Evolutionary conservation across 2,329 filamentous ascomycete species (phyloP), one percentile per base, ranked within the genome.

Genomic region (Monilinia fructicola): DNA sequence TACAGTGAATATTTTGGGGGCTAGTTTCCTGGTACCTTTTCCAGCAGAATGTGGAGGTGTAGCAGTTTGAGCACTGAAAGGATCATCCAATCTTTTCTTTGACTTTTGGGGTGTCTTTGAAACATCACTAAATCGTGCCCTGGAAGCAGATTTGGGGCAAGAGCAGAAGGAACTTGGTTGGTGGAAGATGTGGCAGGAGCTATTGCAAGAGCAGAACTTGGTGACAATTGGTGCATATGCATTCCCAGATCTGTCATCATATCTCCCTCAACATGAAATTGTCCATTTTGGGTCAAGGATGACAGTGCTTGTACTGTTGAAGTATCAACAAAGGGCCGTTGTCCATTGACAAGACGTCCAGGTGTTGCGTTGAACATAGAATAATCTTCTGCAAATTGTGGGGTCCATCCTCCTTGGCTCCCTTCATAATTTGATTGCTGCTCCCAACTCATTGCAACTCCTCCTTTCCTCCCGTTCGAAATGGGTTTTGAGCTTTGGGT

Each of bases 301-400:
- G 68, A 69, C 16, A 69, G 58, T 2, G 71, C 67, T 53, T 69
- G 67, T 12, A 72, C 72, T 28, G 73, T 74, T 48, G 69, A 69
- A 31, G 68, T 67, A 35, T 75, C 73, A 48, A 68, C 67, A 70
- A 76, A 76, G 31, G 69, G 67, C 55, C 71, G 67, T 35, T 74
- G 73, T 23, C 69, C 71, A 61, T 65, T 65, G n/a, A 71, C 80
- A 65, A 87, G 78, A 73, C 86, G 85, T 58, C 84, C 85, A 21
- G 86, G 86, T 11, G 85, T 87, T n/a, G 82, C 79, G 77, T 87
- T 86, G 79, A 88, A 88, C 73, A 88, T 85, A 69, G 85, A 87
- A 73, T 86, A 88, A 70, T 88, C 85, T 74, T 88, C 85, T 70
- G 85, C 85, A 78, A 87, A 88, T 67, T 81, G 82, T 75, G 86